Percentiles rank a stretch among this genome's conserved stretches.
Evolutionary conservation across 2,329 filamentous ascomycete genomes (phyloP).

Genomic region (Endothia cerciana): DNA sequence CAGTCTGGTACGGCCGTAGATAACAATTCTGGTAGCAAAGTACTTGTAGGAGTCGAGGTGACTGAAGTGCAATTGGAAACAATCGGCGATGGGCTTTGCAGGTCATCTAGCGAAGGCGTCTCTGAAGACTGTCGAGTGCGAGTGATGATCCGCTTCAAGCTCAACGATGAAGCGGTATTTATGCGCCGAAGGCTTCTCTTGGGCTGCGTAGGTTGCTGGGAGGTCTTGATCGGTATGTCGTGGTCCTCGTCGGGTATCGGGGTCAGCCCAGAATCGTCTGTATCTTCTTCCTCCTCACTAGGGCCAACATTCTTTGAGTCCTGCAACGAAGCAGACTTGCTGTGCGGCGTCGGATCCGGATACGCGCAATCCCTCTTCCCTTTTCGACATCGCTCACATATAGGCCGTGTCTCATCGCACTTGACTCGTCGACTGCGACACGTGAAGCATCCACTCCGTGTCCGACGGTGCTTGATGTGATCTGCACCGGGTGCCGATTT

Average conservation of each 20-base stretch:
- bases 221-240: constrained; percentile 39
- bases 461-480: constrained; percentile 89
- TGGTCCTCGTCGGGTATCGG: constrained; percentile 62
- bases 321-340: constrained; percentile 42
- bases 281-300: constrained; percentile 56
- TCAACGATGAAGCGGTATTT: constrained; percentile 45
- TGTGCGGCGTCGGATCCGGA: constrained; percentile 65
- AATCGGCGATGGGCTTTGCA: constrained; percentile 57
- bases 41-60: constrained; percentile 39
- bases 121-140: constrained; percentile 55
- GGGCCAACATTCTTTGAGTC: constrained; percentile 48
- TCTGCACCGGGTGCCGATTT: constrained; percentile 61
- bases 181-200: constrained; percentile 39
- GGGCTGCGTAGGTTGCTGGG: constrained; percentile 31
- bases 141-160: constrained; percentile 38
- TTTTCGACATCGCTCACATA: constrained; percentile 89
- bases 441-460: constrained; percentile 90
- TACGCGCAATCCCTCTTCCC: constrained; percentile 90
- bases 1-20: constrained; percentile 48
- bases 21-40: constrained; percentile 38
- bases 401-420: constrained; percentile 89
- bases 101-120: constrained; percentile 55
- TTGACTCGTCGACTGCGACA: constrained; percentile 88
- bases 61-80: constrained; percentile 49
- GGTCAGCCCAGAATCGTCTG: constrained; percentile 51